Conservation (phyloP, 2,329 filamentous ascomycete genomes). For the Dryadomyces sulphureus region DNA sequence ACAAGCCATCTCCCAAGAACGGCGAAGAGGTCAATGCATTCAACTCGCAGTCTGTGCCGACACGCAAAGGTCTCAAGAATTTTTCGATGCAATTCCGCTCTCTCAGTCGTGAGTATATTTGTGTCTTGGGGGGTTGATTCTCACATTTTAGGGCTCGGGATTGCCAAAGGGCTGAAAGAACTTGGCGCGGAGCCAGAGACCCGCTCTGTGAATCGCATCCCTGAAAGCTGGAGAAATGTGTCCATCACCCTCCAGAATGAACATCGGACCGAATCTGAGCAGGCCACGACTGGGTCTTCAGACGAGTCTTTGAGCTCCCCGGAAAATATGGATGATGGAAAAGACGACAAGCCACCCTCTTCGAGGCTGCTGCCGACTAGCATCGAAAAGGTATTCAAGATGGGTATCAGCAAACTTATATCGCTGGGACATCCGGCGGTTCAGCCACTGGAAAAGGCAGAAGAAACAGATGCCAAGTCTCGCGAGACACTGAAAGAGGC, state of each 20-base stretch:
- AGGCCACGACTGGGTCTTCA: neutral
- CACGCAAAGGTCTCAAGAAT: neutral
- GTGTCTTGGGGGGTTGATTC: neutral
- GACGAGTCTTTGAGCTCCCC: too few relatives aligned
- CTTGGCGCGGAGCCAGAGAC: neutral
- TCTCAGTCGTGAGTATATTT: neutral
- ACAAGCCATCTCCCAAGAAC: too few relatives aligned
- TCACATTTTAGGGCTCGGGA: neutral
- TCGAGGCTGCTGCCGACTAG: neutral
- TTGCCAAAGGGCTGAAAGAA: neutral
- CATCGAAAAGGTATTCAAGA: constrained; percentile 6
- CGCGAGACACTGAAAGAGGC: neutral
- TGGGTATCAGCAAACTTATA: constrained; percentile 6
- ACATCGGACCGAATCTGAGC: neutral
- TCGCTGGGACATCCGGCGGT: neutral
- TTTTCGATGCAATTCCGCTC: neutral
- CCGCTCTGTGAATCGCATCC: neutral
- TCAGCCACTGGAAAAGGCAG: neutral
- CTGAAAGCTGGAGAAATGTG: neutral
- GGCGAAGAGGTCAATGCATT: too few relatives aligned
- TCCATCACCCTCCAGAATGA: neutral
- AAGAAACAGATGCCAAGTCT: neutral
- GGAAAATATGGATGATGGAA: too few relatives aligned
- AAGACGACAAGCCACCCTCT: neutral
- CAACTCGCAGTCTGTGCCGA: neutral